Evolutionary conservation across 805 yeast species (phyloP), one percentile per base, ranked within the genome.

Genomic region (Candida ipomoeae): DNA sequence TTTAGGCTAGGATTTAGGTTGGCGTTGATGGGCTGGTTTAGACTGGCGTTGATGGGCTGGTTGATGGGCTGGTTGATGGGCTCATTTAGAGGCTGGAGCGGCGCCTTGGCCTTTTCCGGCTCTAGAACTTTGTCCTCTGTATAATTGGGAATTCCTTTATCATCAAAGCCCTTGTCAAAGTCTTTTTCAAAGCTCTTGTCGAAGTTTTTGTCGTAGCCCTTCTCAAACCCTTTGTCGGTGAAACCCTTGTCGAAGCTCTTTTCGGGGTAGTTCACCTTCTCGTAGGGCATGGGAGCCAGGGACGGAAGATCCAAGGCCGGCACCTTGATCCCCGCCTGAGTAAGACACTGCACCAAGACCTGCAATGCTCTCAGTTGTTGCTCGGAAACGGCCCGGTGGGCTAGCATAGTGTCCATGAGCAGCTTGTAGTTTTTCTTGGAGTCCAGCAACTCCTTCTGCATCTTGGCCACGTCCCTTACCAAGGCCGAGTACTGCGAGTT

Each of bases 261-360:
- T 6, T 15, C 46, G 4, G 34, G 6, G 17, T 18, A 35, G 23
- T 15, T 44, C 5, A 26, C 29, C 29, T 26, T 10, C 3, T 26
- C 11, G 11, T 26, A 26, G 4, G 29, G 29, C 29, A 26, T 26
- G 13, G 26, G 17, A 15, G 52, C 53, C 1, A 70, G 75, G 50
- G 68, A 68, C 6, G 87, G 87, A 42, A 82, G 65, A 49, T 82
- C 85, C 33, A 84, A 68, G 2, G 77, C 79, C 2, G 91, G 90
- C n/a, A 86, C 56, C 48, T 85, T 79, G 42, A 85, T 80, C 2
- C 94, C 94, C 14, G 81, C 73, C 54, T 74, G 82, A 5, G 69
- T 58, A 38, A 87, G 66, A 37, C 81, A 69, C 45, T 73, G 71
- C 23, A 80, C 72, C 32, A 87, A 63, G 1, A 75, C 60, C 38